Conservation (phyloP, 2,329 filamentous ascomycete genomes). For the Elsinoe ampelina region DNA sequence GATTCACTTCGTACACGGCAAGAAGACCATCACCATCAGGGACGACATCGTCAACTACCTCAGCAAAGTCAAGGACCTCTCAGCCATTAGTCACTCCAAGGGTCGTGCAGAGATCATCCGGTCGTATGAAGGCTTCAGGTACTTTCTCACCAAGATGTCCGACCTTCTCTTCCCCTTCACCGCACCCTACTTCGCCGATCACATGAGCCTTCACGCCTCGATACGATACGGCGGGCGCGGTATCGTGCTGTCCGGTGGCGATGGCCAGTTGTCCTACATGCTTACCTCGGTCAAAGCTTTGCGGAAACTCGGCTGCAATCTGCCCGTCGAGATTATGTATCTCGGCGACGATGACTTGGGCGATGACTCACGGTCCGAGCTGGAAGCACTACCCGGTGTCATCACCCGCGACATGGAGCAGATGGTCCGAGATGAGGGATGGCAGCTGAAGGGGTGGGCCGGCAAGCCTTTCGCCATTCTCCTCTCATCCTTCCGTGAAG, state of each 20-base stretch:
- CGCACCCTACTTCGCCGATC: slow-evolving; percentile 36
- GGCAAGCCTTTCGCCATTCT: slow-evolving; percentile 41
- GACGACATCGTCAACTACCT: slow-evolving; percentile 35
- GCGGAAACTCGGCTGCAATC: slow-evolving; percentile 30
- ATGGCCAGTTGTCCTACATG: slow-evolving; percentile 36
- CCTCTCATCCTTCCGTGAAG: slow-evolving; percentile 39
- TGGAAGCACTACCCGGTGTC: slow-evolving; percentile 36
- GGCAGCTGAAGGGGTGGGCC: slow-evolving; percentile 38
- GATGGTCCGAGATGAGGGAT: slow-evolving; percentile 38
- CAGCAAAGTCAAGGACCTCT: slow-evolving; percentile 18
- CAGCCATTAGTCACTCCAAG: slow-evolving; percentile 19
- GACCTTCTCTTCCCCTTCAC: slow-evolving; percentile 34
- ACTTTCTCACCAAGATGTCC: slow-evolving; percentile 32
- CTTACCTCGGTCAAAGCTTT: slow-evolving; percentile 35
- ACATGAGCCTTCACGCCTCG: slow-evolving; percentile 36
- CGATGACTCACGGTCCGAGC: slow-evolving; percentile 33
- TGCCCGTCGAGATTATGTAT: slow-evolving; percentile 35
- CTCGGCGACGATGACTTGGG: slow-evolving; percentile 37
- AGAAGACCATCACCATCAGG: slow-evolving; percentile 32
- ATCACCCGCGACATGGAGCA: slow-evolving; percentile 36
- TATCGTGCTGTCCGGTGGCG: slow-evolving; percentile 38
- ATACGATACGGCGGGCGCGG: slow-evolving; percentile 35
- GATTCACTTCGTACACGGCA: slow-evolving; percentile 25
- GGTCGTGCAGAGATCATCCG: slow-evolving; percentile 29
- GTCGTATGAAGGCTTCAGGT: slow-evolving; percentile 36